Evolutionary conservation across 2,329 filamentous ascomycete genomes (phyloP).

Genomic region (Trichoderma sp.): DNA sequence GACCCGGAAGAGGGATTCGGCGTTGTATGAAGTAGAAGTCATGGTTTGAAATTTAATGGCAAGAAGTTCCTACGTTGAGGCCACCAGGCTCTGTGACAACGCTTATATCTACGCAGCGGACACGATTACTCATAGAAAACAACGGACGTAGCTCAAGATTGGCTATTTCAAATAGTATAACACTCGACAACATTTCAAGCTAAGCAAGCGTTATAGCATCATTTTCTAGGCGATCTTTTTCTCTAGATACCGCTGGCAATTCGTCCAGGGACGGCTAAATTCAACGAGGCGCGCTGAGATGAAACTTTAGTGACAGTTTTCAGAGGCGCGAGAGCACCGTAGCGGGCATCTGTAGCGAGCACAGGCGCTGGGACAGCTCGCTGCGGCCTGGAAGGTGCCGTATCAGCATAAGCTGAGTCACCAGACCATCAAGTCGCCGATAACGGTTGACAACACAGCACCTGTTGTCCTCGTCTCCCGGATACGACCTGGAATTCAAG

Average conservation of each 20-base stretch:
- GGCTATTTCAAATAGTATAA: neutral
- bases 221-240: neutral
- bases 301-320: neutral
- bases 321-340: neutral
- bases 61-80: neutral
- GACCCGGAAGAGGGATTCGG: conserved; percentile 52
- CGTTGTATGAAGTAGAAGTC: conserved; percentile 28
- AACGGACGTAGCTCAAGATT: neutral
- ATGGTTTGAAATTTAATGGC: neutral
- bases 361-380: neutral
- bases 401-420: neutral
- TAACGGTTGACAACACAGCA: neutral
- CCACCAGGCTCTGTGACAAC: neutral
- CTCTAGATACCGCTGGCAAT: neutral
- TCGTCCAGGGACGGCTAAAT: neutral
- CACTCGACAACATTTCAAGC: neutral
- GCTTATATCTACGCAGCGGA: neutral
- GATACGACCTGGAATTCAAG: conserved; percentile 13
- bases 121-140: neutral
- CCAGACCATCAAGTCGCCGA: neutral
- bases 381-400: neutral
- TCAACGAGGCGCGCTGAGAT: neutral
- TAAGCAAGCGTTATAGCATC: neutral
- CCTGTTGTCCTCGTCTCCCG: neutral
- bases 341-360: neutral